These are phyloP conservation scores for Hansenula lynferdii DNA, from an alignment of 1,139 yeast genomes.

Conservation along the genomic window DNA sequence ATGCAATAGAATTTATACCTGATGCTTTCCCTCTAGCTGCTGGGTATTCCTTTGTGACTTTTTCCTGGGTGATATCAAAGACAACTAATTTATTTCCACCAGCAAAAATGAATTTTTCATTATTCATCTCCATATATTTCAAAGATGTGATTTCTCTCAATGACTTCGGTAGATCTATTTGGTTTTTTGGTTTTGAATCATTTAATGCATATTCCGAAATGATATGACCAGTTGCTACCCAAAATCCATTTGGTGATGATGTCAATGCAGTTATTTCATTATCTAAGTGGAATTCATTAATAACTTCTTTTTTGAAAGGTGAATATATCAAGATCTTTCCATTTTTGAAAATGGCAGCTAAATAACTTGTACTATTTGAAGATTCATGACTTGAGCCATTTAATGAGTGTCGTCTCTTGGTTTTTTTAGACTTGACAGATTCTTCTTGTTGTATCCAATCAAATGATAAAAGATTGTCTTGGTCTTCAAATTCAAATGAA, in stretches of 20 bases:
- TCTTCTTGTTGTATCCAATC: constrained; percentile 18
- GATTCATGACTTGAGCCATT: constrained; percentile 4
- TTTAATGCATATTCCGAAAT: constrained; percentile 23
- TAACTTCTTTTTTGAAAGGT: constrained; percentile 33
- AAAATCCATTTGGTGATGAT: constrained; percentile 14
- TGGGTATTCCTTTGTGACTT: not conserved
- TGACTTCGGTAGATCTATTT: constrained; percentile 6
- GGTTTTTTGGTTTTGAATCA: constrained; percentile 17
- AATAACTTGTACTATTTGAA: constrained; percentile 14
- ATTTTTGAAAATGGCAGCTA: constrained; percentile 34
- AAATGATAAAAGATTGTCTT: constrained; percentile 20
- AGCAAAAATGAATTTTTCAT: constrained; percentile 1
- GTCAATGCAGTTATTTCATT: constrained; percentile 23
- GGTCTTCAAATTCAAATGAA: constrained; percentile 23
- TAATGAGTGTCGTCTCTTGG: constrained; percentile 6
- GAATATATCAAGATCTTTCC: constrained; percentile 39
- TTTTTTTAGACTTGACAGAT: constrained; percentile 1
- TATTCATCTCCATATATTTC: constrained; percentile 1
- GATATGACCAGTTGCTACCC: constrained; percentile 22
- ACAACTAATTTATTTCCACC: constrained; percentile 2
- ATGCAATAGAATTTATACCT: not conserved
- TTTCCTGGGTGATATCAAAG: not conserved
- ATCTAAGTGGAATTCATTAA: constrained; percentile 30
- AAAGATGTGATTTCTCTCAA: not conserved
- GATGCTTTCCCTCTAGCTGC: not conserved